These are phyloP conservation scores for Pneumocystis canis DNA, from an alignment of 1,139 yeast species.

Conservation along the genomic window DNA sequence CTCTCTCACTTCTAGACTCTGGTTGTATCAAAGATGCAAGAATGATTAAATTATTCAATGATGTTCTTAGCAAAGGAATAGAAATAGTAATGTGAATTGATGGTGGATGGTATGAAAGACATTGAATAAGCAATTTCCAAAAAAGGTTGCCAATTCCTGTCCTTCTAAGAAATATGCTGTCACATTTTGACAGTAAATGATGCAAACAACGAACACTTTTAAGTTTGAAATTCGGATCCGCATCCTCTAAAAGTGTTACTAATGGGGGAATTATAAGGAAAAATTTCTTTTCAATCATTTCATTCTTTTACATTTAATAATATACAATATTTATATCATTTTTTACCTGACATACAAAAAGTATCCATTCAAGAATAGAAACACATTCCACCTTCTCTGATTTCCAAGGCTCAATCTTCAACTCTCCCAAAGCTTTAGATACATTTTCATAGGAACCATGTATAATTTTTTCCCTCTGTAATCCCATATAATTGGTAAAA, in stretches of 20 bases:
- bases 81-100: background rate
- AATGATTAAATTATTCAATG: background rate
- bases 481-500: background rate
- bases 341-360: background rate
- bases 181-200: background rate
- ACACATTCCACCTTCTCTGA: background rate
- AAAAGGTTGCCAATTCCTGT: background rate
- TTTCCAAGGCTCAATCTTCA: background rate
- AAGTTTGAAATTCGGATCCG: background rate
- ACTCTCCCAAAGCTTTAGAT: background rate
- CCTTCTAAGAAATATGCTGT: background rate
- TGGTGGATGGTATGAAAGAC: conserved; percentile 1
- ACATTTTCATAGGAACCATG: background rate
- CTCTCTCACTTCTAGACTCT: background rate
- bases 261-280: background rate
- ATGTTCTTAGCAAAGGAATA: background rate
- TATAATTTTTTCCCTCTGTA: background rate
- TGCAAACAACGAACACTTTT: background rate
- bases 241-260: background rate
- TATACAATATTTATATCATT: background rate
- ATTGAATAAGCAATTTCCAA: background rate
- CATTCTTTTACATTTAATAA: background rate
- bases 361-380: conserved; percentile 1
- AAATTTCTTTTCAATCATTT: background rate
- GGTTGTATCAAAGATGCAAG: background rate